phyloP scores from a whole-genome alignment of 805 yeast genomes.

The Ogataea allantospora region DNA sequence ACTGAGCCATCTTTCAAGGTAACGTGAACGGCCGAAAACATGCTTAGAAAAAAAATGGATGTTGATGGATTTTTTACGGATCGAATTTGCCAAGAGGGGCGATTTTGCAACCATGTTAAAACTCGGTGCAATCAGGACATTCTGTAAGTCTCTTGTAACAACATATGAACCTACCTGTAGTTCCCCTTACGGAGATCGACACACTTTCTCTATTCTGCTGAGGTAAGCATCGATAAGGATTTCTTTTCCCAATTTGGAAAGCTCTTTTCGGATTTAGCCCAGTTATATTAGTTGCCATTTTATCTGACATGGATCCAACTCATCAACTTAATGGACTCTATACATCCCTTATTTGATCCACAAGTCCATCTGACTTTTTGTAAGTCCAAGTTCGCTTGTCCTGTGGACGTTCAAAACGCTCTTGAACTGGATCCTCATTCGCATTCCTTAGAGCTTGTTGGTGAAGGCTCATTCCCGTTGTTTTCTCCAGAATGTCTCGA shows the following conservation, averaged over 20 bases:
- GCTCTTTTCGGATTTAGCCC: conserved; percentile 8
- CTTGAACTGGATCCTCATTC: conserved; percentile 16
- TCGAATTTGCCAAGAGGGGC: no score
- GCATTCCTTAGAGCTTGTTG: conserved; percentile 25
- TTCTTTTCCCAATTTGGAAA: conserved; percentile 7
- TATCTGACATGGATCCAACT: background rate
- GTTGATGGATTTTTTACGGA: no score
- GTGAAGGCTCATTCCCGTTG: conserved; percentile 39
- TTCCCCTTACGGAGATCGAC: no score
- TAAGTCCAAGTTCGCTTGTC: conserved; percentile 15
- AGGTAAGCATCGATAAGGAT: conserved; percentile 9
- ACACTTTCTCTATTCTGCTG: background rate
- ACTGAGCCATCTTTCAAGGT: conserved; percentile 27
- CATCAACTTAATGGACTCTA: conserved; percentile 3
- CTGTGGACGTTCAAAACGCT: conserved; percentile 13
- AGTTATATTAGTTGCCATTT: background rate
- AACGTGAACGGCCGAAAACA: conserved; percentile 10
- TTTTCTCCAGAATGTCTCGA: conserved; percentile 44
- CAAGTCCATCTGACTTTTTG: conserved; percentile 22
- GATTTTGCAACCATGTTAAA: no score
- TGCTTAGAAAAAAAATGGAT: background rate
- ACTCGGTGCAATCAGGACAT: no score
- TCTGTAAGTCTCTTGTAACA: no score
- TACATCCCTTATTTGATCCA: conserved; percentile 26
- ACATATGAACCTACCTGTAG: no score